Evolutionary conservation across 768 basidiomycete genomes (phyloP).

Genomic region (Hericium rajendrae): DNA sequence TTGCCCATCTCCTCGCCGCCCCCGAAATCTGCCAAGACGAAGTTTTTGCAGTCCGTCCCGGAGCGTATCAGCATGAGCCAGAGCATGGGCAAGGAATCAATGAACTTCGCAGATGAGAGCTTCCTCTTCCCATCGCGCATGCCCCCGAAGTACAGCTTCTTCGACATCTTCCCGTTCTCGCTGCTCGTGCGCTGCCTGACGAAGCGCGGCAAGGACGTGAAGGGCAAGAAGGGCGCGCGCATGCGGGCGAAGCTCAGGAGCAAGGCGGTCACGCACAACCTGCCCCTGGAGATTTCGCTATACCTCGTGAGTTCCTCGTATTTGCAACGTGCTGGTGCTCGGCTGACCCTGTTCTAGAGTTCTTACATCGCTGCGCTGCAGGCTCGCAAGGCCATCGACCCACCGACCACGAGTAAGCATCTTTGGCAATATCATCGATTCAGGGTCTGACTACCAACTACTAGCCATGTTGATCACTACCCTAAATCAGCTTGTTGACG

Average conservation of each 20-base stretch:
- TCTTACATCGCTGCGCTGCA: constrained; percentile 59
- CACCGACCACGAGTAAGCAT: constrained; percentile 48
- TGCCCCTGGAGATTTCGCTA: constrained; percentile 61
- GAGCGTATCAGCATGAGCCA: constrained; percentile 1
- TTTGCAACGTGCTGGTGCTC: background rate
- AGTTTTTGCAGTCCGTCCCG: constrained; percentile 6
- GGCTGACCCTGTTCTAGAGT: constrained; percentile 31
- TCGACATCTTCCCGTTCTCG: constrained; percentile 66
- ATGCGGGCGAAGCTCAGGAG: constrained; percentile 40
- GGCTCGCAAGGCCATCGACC: constrained; percentile 42
- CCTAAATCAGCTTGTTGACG: constrained; percentile 49
- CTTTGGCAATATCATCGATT: background rate
- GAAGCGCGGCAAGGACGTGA: constrained; percentile 37
- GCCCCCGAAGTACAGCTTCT: constrained; percentile 50
- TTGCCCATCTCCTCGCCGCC: constrained; percentile 7
- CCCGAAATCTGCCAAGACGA: background rate
- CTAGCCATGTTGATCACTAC: constrained; percentile 38
- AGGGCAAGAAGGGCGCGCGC: constrained; percentile 54
- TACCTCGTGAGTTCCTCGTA: constrained; percentile 39
- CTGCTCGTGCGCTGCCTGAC: constrained; percentile 39
- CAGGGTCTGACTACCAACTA: background rate
- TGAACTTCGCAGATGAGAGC: constrained; percentile 28
- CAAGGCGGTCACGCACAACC: constrained; percentile 39
- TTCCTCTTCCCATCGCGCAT: constrained; percentile 42
- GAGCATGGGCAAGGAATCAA: constrained; percentile 14